Conservation (phyloP, 495 filamentous ascomycete genomes). For the Penicillium psychrofluorescens region DNA sequence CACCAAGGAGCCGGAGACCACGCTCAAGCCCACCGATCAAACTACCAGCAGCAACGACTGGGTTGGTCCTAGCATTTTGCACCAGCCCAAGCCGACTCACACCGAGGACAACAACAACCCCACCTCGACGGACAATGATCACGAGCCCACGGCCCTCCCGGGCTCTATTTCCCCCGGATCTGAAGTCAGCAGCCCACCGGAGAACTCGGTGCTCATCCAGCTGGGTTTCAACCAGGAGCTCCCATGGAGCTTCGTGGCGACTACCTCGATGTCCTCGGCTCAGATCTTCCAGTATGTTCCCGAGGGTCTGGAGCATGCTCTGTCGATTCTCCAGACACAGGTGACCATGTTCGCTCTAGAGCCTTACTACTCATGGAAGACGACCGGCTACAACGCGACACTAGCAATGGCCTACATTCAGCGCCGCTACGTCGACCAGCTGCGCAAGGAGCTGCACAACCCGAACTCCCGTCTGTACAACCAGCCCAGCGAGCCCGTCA, state of each 20-base stretch:
- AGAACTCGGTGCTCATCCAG: constrained; percentile 64
- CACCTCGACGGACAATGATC: no score
- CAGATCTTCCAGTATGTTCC: constrained; percentile 87
- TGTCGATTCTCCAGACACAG: constrained; percentile 31
- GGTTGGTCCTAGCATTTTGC: no score
- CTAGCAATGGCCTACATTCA: constrained; percentile 73
- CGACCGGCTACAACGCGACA: constrained; percentile 75
- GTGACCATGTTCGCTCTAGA: constrained; percentile 64
- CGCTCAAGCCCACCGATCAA: no score
- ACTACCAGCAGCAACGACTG: no score
- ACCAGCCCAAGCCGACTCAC: no score
- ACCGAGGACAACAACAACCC: no score
- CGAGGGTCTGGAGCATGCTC: constrained; percentile 61
- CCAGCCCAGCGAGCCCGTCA: constrained; percentile 47
- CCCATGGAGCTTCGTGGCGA: constrained; percentile 77
- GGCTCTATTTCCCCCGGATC: constrained; percentile 61
- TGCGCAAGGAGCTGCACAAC: constrained; percentile 58
- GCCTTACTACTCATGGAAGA: constrained; percentile 66
- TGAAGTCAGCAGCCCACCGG: constrained; percentile 43
- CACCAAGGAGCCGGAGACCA: constrained; percentile 11
- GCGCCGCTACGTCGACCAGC: constrained; percentile 48
- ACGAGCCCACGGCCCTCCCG: constrained; percentile 53
- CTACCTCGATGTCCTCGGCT: constrained; percentile 57
- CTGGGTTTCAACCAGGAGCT: constrained; percentile 74
- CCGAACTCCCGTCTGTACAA: constrained; percentile 68